phyloP scores from a whole-genome alignment of 306 rosid species.

The Macrotyloma uniflorum region DNA sequence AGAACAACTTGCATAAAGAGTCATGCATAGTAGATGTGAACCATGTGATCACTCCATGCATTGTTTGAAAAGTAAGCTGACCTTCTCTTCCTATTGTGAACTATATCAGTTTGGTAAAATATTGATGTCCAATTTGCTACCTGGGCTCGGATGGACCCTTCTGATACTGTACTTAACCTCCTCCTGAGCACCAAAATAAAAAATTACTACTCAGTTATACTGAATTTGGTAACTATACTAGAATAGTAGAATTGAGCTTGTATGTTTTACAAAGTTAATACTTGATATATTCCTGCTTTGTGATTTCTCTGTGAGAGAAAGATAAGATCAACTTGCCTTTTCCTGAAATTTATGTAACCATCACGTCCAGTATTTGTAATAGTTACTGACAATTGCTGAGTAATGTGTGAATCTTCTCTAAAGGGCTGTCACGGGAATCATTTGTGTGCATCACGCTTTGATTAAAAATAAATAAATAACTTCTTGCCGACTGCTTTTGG shows the following conservation, averaged over 20 bases:
- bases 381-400: not conserved
- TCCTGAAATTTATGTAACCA: not conserved
- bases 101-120: not conserved
- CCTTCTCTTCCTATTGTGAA: slow-evolving; percentile 15
- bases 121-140: too few species aligned
- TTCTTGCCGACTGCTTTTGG: not conserved
- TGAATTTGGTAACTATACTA: not conserved
- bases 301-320: not conserved
- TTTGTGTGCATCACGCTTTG: not conserved
- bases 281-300: not conserved
- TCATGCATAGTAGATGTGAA: not conserved
- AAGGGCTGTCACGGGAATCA: not conserved
- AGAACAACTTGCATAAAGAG: not conserved
- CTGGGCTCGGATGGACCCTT: too few species aligned
- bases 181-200: too few species aligned
- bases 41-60: not conserved
- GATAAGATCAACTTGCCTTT: not conserved
- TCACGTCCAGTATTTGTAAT: not conserved
- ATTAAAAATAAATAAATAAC: not conserved
- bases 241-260: not conserved
- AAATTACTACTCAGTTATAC: not conserved
- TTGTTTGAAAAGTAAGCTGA: not conserved
- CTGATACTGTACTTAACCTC: too few species aligned
- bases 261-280: not conserved
- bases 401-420: slow-evolving; percentile 1